A percentile compares a stretch with the other conserved stretches of the same genome.
phyloP scores from a whole-genome alignment of 2,329 filamentous ascomycete genomes.

The Cordyceps cateniannulata region DNA sequence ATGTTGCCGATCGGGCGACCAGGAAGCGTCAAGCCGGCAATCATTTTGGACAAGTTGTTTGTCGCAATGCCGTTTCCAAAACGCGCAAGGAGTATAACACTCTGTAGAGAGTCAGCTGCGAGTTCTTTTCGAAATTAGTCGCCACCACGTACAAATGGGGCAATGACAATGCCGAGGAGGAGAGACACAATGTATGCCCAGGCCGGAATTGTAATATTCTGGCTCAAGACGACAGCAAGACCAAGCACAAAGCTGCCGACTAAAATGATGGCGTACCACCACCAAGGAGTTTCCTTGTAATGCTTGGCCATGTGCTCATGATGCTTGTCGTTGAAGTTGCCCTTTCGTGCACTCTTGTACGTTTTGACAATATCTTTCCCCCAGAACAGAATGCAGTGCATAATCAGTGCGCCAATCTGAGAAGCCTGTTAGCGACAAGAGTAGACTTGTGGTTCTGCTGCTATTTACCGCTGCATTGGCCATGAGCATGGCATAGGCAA shows the following conservation, averaged over 20 bases:
- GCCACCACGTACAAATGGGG: conserved; percentile 34
- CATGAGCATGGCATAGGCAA: conserved; percentile 49
- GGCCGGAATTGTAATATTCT: conserved; percentile 38
- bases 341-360: conserved; percentile 38
- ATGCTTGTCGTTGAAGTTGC: conserved; percentile 42
- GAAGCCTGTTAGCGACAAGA: neutral
- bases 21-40: conserved; percentile 45
- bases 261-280: conserved; percentile 40
- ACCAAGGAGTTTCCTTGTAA: conserved; percentile 45
- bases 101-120: conserved; percentile 27
- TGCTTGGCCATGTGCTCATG: conserved; percentile 45
- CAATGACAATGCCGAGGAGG: conserved; percentile 37
- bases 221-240: conserved; percentile 37
- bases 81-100: conserved; percentile 43
- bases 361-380: conserved; percentile 43
- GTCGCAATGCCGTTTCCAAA: conserved; percentile 53
- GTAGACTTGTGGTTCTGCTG: neutral
- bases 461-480: conserved; percentile 44
- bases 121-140: no score
- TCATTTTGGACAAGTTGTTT: conserved; percentile 52
- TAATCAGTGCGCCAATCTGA: conserved; percentile 48
- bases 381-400: conserved; percentile 49
- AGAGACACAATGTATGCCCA: conserved; percentile 43
- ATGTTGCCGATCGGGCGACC: conserved; percentile 48
- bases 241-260: conserved; percentile 39